Base-by-base conservation (phyloP, 2,329 filamentous ascomycete genomes). In the Trematosphaeria pertusa region DNA sequence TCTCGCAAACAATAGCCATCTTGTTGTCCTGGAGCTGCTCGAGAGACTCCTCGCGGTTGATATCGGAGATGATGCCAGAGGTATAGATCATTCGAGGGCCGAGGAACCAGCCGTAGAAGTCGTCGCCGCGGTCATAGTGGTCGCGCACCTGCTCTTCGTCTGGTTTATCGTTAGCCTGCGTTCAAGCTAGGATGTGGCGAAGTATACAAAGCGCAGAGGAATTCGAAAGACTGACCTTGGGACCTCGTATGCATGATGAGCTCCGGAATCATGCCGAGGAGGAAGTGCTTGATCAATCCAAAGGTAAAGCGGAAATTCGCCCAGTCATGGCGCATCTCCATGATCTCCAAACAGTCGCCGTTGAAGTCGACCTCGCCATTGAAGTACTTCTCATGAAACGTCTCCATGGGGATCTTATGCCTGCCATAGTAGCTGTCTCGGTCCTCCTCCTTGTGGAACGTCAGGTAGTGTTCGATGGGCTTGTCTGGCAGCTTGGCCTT, bases 11-110 rank as follows among this genome's bases (percentile, higher is more conserved):
- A 61, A 96, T 81, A 58, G 88, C 87, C 64, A 97, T 80, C 78
- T 99, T 97, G 84, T 97, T 97, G 75, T 97, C 93, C 79, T 97
- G 94, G 35, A 97, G 84, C 77, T 97, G 82, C 77, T 99, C 94
- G 19, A 99, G 87, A 24, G 86, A 84, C 78, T 97, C 94, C 76
- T 97, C 94, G 59, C 81, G 82, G 75, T 87, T 86, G 73, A 89
- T 84, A 73, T 97, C 91, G 52, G 88, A 88, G 71, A 99, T 95
- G 65, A 99, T 81, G 65, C 94, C 94, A 39, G 90, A 95, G 40
- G 94, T 99, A 80, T 97, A 97, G 76, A 97, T 91, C 94, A 97
- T 99, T 69, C 93, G 92, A 49, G 93, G 93, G 52, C 94, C 94
- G 55, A 97, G 84, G 83, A 97, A 97, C 91, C 92, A 99, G 72